These are phyloP conservation scores for Bipolaris victoriae DNA, from an alignment of 2,329 filamentous ascomycete genomes.

Conservation along the genomic window DNA sequence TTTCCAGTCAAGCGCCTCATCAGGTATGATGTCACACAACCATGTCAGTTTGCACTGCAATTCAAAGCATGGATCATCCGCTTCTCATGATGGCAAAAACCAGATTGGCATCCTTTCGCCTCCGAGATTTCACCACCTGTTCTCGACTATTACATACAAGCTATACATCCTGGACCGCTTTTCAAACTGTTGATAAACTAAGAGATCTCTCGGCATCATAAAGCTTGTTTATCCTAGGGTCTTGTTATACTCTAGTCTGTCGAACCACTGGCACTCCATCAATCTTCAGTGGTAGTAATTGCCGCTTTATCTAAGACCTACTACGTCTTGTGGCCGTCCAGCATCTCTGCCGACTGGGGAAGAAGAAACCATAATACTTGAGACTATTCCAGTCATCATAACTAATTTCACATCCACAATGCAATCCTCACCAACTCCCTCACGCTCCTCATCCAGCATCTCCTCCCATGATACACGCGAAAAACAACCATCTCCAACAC, in stretches of 20 bases:
- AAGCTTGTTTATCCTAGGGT: neutral
- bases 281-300: too few relatives aligned
- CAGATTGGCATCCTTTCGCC: neutral
- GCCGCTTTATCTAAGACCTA: neutral
- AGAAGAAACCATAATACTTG: neutral
- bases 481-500: slow-evolving; percentile 1
- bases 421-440: neutral
- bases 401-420: neutral
- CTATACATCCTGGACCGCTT: neutral
- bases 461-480: neutral
- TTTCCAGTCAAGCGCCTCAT: slow-evolving; percentile 6
- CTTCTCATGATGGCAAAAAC: neutral
- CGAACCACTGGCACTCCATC: neutral
- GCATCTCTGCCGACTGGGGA: too few relatives aligned
- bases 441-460: neutral
- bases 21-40: slow-evolving; percentile 10
- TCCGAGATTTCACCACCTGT: neutral
- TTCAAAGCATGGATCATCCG: neutral
- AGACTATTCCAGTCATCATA: neutral
- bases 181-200: neutral
- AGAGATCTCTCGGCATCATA: neutral
- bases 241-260: neutral
- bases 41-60: neutral
- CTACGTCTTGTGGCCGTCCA: too few relatives aligned
- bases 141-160: neutral